These are phyloP conservation scores for Candida silvatica DNA, from an alignment of 805 yeast species.

Conservation along the genomic window DNA sequence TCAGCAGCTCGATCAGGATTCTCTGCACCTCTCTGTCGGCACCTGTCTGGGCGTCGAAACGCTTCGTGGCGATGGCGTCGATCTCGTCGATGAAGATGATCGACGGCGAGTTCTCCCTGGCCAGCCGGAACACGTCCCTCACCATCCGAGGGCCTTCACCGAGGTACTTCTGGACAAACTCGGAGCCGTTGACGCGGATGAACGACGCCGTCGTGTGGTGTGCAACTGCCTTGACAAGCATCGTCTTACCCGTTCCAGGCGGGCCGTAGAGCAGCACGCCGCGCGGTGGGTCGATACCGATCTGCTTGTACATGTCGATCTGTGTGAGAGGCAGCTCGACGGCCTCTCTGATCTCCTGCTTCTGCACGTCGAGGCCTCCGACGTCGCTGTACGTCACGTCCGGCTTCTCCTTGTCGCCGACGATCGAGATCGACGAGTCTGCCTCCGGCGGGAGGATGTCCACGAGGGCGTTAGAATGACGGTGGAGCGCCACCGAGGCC, in stretches of 20 bases:
- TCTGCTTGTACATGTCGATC: slow-evolving; percentile 91
- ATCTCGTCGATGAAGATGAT: slow-evolving; percentile 97
- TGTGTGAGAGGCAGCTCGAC: slow-evolving; percentile 95
- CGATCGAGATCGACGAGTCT: slow-evolving; percentile 90
- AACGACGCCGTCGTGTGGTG: slow-evolving; percentile 93
- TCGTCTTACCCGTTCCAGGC: slow-evolving; percentile 99
- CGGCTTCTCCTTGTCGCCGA: slow-evolving; percentile 90
- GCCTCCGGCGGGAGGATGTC: slow-evolving; percentile 99
- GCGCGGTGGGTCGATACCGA: slow-evolving; percentile 98
- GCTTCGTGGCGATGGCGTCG: slow-evolving; percentile 97
- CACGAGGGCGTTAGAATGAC: slow-evolving; percentile 96
- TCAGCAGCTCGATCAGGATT: slow-evolving; percentile 86
- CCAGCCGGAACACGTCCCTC: slow-evolving; percentile 93
- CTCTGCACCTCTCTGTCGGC: slow-evolving; percentile 99
- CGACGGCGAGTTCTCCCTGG: slow-evolving; percentile 95
- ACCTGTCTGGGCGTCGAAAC: slow-evolving; percentile 99
- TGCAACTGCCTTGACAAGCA: slow-evolving; percentile 98
- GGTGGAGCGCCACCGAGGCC: slow-evolving; percentile 93
- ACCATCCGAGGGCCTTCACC: slow-evolving; percentile 99
- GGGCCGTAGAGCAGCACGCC: slow-evolving; percentile 98
- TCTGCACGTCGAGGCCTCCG: slow-evolving; percentile 98
- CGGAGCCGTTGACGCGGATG: slow-evolving; percentile 96
- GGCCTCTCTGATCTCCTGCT: slow-evolving; percentile 97
- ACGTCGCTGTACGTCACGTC: slow-evolving; percentile 94
- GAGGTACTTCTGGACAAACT: slow-evolving; percentile 93